Percentiles rank a stretch among this genome's conserved stretches.
Evolutionary conservation across 805 yeast species (phyloP).

Genomic region (Candida xiaguanensis): DNA sequence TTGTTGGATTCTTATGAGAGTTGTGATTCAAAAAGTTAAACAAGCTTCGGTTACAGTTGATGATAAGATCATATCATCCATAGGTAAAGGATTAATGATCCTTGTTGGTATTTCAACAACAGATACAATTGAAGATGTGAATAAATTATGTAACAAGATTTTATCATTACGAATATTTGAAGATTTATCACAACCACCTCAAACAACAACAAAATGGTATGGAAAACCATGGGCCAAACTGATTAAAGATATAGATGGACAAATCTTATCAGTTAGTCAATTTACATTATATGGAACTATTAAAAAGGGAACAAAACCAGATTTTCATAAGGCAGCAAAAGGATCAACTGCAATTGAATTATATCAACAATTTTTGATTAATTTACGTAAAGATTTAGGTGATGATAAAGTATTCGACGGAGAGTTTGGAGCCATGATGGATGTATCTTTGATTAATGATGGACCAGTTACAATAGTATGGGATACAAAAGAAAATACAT

Average conservation of each 20-base stretch:
- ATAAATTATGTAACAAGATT: conserved; percentile 64
- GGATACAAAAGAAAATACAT: conserved; percentile 49
- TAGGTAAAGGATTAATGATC: conserved; percentile 70
- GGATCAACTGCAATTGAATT: conserved; percentile 54
- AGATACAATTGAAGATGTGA: conserved; percentile 74
- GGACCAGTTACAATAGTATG: conserved; percentile 89
- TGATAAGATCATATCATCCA: conserved; percentile 61
- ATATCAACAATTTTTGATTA: conserved; percentile 50
- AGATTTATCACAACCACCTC: conserved; percentile 44
- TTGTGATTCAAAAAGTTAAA: conserved; percentile 86
- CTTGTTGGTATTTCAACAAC: conserved; percentile 80
- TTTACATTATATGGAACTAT: conserved; percentile 85
- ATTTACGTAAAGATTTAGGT: conserved; percentile 46
- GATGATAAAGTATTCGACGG: conserved; percentile 76
- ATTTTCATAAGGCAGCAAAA: conserved; percentile 87
- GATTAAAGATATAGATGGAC: conserved; percentile 58
- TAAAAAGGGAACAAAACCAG: conserved; percentile 92
- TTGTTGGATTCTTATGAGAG: conserved; percentile 53
- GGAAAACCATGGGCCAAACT: conserved; percentile 73
- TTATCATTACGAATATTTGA: conserved; percentile 70
- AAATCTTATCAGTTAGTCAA: conserved; percentile 85
- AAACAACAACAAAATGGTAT: conserved; percentile 41
- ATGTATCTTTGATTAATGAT: conserved; percentile 79
- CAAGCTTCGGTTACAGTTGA: conserved; percentile 88
- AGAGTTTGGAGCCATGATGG: conserved; percentile 96